Evolutionary conservation across 2,329 filamentous ascomycete species (phyloP).

Genomic region (Grosmannia serpens): DNA sequence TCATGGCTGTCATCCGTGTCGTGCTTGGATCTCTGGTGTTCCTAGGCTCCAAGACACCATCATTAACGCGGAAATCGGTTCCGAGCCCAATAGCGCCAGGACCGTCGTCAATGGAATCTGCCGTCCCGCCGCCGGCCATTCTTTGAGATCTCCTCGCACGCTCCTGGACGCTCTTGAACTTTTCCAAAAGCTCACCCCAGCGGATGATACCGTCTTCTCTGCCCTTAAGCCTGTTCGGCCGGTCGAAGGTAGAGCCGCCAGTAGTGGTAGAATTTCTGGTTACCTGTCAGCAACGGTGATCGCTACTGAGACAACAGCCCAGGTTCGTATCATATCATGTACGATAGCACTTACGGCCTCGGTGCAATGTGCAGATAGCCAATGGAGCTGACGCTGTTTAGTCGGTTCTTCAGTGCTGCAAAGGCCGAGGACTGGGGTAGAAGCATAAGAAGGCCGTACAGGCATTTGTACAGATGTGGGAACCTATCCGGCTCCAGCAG

Average conservation of each 20-base stretch:
- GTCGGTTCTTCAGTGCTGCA: conserved; percentile 86
- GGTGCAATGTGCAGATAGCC: conserved; percentile 81
- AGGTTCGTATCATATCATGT: not conserved
- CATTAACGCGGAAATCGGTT: conserved; percentile 27
- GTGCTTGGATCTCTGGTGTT: conserved; percentile 30
- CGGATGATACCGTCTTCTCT: conserved; percentile 76
- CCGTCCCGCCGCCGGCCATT: conserved; percentile 37
- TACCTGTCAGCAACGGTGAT: not conserved
- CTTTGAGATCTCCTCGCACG: conserved; percentile 62
- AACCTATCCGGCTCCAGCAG: conserved; percentile 91
- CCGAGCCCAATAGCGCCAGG: conserved; percentile 23
- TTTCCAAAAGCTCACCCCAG: conserved; percentile 88
- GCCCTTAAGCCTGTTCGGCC: conserved; percentile 66
- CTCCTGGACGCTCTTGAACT: conserved; percentile 87
- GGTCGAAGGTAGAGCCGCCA: conserved; percentile 50
- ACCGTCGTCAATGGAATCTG: conserved; percentile 28
- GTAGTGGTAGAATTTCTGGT: conserved; percentile 35
- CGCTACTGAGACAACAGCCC: not conserved
- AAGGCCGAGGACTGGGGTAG: conserved; percentile 97
- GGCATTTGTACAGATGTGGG: conserved; percentile 91
- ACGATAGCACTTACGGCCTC: conserved; percentile 52
- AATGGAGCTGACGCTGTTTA: conserved; percentile 95
- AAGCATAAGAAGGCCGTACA: conserved; percentile 94
- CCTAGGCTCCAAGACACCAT: conserved; percentile 26
- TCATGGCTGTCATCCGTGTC: conserved; percentile 12